Evolutionary conservation across 2,329 filamentous ascomycete species (phyloP).

Genomic region (Chalaropsis ovoidea): DNA sequence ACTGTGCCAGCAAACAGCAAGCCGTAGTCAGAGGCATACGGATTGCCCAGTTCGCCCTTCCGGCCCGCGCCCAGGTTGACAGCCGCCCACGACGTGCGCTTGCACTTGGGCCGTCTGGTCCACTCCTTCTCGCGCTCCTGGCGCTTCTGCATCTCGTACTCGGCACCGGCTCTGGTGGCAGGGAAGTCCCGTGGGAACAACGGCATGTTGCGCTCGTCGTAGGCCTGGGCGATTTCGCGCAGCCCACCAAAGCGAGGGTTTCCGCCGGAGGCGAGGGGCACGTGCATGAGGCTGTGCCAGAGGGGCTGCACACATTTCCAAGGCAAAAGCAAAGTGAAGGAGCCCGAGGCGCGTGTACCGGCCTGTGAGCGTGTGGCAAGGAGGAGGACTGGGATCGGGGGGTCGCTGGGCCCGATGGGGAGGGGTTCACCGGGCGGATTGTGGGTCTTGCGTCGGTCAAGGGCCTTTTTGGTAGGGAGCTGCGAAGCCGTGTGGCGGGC

Average conservation of each 20-base stretch:
- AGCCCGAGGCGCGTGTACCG: constrained; percentile 48
- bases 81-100: constrained; percentile 63
- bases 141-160: constrained; percentile 64
- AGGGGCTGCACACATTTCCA: constrained; percentile 81
- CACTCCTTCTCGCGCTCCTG: constrained; percentile 35
- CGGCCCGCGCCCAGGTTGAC: constrained; percentile 62
- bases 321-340: constrained; percentile 75
- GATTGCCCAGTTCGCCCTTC: constrained; percentile 72
- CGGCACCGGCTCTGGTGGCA: constrained; percentile 65
- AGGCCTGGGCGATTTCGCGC: constrained; percentile 65
- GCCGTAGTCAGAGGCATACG: constrained; percentile 78
- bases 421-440: constrained; percentile 54
- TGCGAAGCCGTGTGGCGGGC: constrained; percentile 54
- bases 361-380: constrained; percentile 47
- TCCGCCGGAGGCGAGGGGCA: constrained; percentile 65
- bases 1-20: constrained; percentile 41
- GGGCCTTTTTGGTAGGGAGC: constrained; percentile 63
- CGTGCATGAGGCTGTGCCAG: constrained; percentile 80
- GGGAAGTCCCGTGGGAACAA: constrained; percentile 85
- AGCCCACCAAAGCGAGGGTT: constrained; percentile 77
- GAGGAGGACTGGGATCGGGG: constrained; percentile 66
- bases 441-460: constrained; percentile 64
- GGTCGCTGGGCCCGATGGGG: constrained; percentile 50
- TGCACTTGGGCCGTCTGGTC: constrained; percentile 62
- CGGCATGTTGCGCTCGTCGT: constrained; percentile 65